Evolutionary conservation across 768 basidiomycete species (phyloP), one percentile per base, ranked within the genome.

Genomic region (Russula abietina): DNA sequence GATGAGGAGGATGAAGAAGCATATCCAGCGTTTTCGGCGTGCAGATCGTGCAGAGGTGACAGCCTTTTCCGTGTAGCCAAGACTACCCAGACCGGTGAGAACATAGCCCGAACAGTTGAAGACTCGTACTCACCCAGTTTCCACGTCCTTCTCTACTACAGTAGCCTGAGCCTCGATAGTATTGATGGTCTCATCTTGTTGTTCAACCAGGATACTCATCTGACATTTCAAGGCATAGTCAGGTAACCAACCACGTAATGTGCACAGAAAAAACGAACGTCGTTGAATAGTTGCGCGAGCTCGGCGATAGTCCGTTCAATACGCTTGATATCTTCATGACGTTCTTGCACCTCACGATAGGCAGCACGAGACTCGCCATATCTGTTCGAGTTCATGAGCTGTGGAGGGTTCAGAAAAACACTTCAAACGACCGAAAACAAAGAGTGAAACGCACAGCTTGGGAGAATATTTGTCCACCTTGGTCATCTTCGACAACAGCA

Each of bases 1-100:
- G 60, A 82, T 69, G 66, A 94, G 70, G 60, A 75, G 71, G 64
- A 93, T 84, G 75, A 84, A 72, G 80, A 96, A 96, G 77, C 95
- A 98, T 73, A 96, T 95, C 93, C 94, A 97, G 70, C 94, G 86
- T 82, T 96, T 98, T 75, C 88, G 92, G 64, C 96, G 86, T 24
- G 96, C 96, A 36, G 88, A 83, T 33, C 89, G 82, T 24, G 96
- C 96, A 41, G 89, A 92, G 41, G 76, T 78, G 57, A 98, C 89
- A 8, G 95, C 96, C 70, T 89, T 90, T 52, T 89, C 84, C 1
- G 93, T 91, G 72, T 97, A 89, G 65, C 81, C 78, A 56, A 93
- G 75, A 64, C 94, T 97, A 69, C 7, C 7, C 48, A 17, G 38
- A 36, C 53, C 50, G 28, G 63, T 68, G 62, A 67, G 57, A 9